Base-by-base conservation (phyloP, 108 stramenopile species). In the Aureococcus anophagefferens region DNA sequence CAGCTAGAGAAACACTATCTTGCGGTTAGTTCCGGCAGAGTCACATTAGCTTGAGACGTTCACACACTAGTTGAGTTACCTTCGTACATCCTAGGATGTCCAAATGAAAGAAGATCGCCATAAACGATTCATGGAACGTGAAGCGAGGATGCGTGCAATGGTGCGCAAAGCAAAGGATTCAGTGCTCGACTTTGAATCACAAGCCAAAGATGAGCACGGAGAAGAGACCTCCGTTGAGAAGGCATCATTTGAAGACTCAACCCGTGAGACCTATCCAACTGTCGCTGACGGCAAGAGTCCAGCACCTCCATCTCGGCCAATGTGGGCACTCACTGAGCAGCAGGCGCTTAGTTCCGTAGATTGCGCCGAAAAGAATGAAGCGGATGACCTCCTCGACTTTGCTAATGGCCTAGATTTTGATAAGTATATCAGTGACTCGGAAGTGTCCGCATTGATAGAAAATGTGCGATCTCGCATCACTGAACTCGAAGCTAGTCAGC, bases 291-390 rank as follows among this genome's bases (percentile, higher is more conserved):
- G n/a, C n/a, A n/a, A n/a, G n/a, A n/a, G n/a, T n/a, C n/a, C n/a
- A n/a, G n/a, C n/a, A n/a, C n/a, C n/a, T n/a, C n/a, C n/a, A 13
- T 44, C 40, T 11, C 63, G 18, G 34, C n/a, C 69, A 46, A 81
- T 73, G 68, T 93, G 92, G 92, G 90, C 89, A 28, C 78, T 88
- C 69, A 85, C 90, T 0, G 86, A 89, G 78, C 79, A 75, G 17
- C 75, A 63, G 35, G 77, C 76, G 30, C n/a, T n/a, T n/a, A n/a
- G n/a, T n/a, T n/a, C n/a, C n/a, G n/a, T n/a, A n/a, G n/a, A n/a
- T n/a, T n/a, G n/a, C n/a, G n/a, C n/a, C n/a, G n/a, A n/a, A n/a
- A 77, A 81, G 62, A 63, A 83, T 35, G 88, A 90, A 33, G 88
- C 86, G 33, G 83, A 85, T 34, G 89, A 90, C 67, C 76, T 93